phyloP scores from a whole-genome alignment of 225 moss, liverwort and hornwort genomes.

The Climacium dendroides region DNA sequence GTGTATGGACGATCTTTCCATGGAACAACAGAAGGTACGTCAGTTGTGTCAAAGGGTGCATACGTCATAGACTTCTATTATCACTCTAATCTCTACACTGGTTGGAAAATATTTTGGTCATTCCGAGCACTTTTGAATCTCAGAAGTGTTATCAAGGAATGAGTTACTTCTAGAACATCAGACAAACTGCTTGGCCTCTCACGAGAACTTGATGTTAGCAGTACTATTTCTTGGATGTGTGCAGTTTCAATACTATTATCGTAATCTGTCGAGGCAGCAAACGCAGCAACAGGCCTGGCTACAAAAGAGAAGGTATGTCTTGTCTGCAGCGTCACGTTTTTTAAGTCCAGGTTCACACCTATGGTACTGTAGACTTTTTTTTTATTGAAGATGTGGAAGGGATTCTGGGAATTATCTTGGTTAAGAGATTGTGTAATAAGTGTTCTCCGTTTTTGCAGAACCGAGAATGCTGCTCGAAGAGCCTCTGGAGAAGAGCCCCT shows the following conservation, averaged over 20 bases:
- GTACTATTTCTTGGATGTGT: background rate
- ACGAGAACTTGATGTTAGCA: background rate
- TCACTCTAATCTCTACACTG: background rate
- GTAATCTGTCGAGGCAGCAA: slow-evolving; percentile 90
- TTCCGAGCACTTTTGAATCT: background rate
- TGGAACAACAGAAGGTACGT: slow-evolving; percentile 93
- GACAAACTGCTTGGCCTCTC: background rate
- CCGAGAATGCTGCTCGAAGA: slow-evolving; percentile 86
- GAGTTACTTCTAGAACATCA: background rate
- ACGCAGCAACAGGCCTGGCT: slow-evolving; percentile 90
- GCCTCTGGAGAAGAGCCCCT: slow-evolving; percentile 82
- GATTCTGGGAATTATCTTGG: background rate
- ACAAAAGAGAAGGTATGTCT: slow-evolving; percentile 74
- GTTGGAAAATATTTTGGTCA: background rate
- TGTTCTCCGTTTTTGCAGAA: slow-evolving; percentile 21
- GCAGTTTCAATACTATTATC: slow-evolving; percentile 96
- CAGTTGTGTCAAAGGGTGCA: background rate
- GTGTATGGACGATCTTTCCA: slow-evolving; percentile 99
- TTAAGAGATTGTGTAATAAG: background rate
- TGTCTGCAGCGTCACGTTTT: background rate
- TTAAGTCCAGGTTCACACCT: background rate
- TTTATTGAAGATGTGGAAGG: background rate
- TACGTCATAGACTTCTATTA: background rate
- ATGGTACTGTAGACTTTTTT: background rate
- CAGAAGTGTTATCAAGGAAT: background rate